Base-by-base conservation (phyloP, 2,329 filamentous ascomycete species). In the Aspergillus ochraceoroseus region DNA sequence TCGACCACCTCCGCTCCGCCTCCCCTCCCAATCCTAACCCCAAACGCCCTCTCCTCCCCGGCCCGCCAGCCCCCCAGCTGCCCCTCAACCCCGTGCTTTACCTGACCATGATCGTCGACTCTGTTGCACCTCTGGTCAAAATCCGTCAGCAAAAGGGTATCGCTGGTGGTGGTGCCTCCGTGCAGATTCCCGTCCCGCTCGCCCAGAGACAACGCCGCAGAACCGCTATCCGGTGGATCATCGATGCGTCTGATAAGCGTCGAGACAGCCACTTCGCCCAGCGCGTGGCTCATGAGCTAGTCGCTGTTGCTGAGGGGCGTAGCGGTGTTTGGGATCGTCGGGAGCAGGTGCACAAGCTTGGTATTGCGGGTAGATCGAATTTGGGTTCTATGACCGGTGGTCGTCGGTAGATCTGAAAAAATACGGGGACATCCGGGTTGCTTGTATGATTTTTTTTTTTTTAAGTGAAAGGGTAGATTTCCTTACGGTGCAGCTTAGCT, bases 51-150 rank as follows among this genome's bases (percentile, higher is more conserved):
- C 62, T 70, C 28, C 54, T 70, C 29, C 84, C 87, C 2, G 85
- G 85, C 41, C 87, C 89, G 1, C 85, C 88, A 1, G 73, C 85
- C 15, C 71, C 76, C 3, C 82, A 90, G 55, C 82, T 98, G 7
- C 88, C 92, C 2, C 79, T 95, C 20, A 86, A 95, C 65, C 92
- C 92, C 1, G 75, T 94, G 39, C 77, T 86, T 39, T 98, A 96
- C 70, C 81, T 98, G 32, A 87, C 84, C 8, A 75, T 94, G 20
- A 88, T 89, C 20, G 82, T 98, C 57, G 92, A 98, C 73, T 94
- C 87, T 7, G 83, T 98, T 15, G 87, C 89, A 1, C 92, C 92
- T 7, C 76, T 98, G 11, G 72, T 98, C 58, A 83, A 84, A 52
- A 82, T 98, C 58, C 79, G 81, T 39, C 76, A 77, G 46, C 77